Evolutionary conservation across 441 rosid species (phyloP).

Genomic region (Kokia cookei): DNA sequence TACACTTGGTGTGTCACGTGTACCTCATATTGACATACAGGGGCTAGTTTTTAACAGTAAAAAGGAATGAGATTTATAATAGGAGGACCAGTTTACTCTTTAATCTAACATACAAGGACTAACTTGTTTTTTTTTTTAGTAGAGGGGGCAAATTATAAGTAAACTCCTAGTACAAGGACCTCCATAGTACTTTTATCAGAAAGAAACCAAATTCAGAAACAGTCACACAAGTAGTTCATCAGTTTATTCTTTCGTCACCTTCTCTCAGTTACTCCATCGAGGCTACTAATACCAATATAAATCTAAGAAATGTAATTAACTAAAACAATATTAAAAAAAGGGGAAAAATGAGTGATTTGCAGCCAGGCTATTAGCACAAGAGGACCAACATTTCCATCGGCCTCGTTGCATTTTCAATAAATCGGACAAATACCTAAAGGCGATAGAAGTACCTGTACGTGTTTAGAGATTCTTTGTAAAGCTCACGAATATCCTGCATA

Average conservation of each 20-base stretch:
- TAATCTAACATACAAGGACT: too few relatives aligned
- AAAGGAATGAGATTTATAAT: too few relatives aligned
- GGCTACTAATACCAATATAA: not conserved
- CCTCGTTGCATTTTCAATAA: not conserved
- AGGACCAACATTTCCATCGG: not conserved
- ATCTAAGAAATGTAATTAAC: not conserved
- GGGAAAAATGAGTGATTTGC: not conserved
- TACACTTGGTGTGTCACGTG: too few relatives aligned
- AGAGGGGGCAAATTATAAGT: too few relatives aligned
- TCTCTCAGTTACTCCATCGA: not conserved
- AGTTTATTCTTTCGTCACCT: not conserved
- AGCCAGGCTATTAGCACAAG: not conserved
- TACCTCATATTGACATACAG: too few relatives aligned
- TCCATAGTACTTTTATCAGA: too few relatives aligned
- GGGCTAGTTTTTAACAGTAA: too few relatives aligned
- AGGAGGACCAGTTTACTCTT: too few relatives aligned
- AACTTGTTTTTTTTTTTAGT: too few relatives aligned
- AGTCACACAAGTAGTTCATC: not conserved
- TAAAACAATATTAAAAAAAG: not conserved
- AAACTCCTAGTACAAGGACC: too few relatives aligned
- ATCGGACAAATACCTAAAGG: not conserved
- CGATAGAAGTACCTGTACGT: constrained; percentile 63
- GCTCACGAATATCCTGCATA: constrained; percentile 61
- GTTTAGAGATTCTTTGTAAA: constrained; percentile 56
- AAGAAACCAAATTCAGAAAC: not conserved